A percentile compares a stretch with the other conserved stretches of the same genome.
Evolutionary conservation across 192 early-diverging fungal genomes (phyloP).

Genomic region (Linnemannia hyalina): DNA sequence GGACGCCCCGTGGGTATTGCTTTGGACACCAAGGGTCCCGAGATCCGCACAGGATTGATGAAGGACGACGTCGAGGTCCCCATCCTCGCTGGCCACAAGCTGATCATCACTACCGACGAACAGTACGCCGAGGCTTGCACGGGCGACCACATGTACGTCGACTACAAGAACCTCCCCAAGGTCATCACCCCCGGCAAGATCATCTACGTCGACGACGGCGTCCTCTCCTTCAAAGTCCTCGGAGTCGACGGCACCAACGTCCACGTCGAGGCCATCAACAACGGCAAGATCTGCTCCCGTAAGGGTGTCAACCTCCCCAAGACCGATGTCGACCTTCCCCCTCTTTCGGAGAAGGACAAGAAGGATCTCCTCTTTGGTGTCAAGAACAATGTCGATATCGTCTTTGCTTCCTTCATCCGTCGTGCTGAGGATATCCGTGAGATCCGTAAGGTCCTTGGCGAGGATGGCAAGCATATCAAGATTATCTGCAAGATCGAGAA

Average conservation of each 20-base stretch:
- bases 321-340: conserved; percentile 92
- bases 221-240: conserved; percentile 94
- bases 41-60: conserved; percentile 90
- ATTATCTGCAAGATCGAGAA: conserved; percentile 99
- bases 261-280: conserved; percentile 83
- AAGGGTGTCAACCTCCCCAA: conserved; percentile 98
- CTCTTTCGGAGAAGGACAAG: conserved; percentile 96
- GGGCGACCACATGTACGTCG: conserved; percentile 79
- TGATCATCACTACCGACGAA: conserved; percentile 80
- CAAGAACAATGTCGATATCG: conserved; percentile 93
- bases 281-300: conserved; percentile 89
- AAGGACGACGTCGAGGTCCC: conserved; percentile 79
- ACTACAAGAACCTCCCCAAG: conserved; percentile 84
- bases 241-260: conserved; percentile 70
- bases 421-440: conserved; percentile 90
- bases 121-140: conserved; percentile 72
- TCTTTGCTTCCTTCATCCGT: conserved; percentile 98
- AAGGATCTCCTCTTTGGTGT: conserved; percentile 92
- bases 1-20: conserved; percentile 76
- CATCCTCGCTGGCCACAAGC: conserved; percentile 81
- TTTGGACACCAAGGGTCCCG: conserved; percentile 90
- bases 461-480: conserved; percentile 87
- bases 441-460: conserved; percentile 88
- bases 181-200: conserved; percentile 80
- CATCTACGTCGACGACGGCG: conserved; percentile 96